Conservation (phyloP, 768 basidiomycete species). For the Podaxis rugospora region DNA sequence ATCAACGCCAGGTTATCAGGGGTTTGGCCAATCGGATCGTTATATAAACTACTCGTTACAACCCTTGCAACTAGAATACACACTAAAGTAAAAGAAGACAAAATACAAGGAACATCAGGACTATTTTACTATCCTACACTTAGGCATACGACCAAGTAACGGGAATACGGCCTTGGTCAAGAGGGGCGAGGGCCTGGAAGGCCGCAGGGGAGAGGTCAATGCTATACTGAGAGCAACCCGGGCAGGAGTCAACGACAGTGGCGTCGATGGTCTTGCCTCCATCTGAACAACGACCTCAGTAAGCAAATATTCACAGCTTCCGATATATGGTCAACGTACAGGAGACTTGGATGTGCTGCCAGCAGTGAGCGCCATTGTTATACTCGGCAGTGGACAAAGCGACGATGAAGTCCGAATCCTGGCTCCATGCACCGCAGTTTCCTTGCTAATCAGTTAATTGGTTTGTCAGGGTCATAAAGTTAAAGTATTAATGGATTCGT, state of each 20-base stretch:
- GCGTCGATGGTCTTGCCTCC: conserved; percentile 20
- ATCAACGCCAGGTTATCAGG: too few species aligned
- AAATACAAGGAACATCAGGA: not conserved
- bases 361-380: conserved; percentile 19
- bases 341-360: conserved; percentile 17
- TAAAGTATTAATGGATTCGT: not conserved
- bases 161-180: conserved; percentile 18
- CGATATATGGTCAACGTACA: conserved; percentile 13
- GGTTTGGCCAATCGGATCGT: too few species aligned
- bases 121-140: not conserved
- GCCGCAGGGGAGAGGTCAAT: conserved; percentile 25
- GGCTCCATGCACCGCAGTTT: conserved; percentile 20
- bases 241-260: conserved; percentile 25
- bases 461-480: not conserved
- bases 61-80: not conserved
- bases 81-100: not conserved
- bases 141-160: conserved; percentile 22
- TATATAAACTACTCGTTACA: too few species aligned
- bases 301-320: not conserved
- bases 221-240: conserved; percentile 20
- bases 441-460: conserved; percentile 16
- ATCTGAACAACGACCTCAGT: conserved; percentile 14
- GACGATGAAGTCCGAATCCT: conserved; percentile 20
- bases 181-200: conserved; percentile 24
- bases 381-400: conserved; percentile 20